phyloP scores from a whole-genome alignment of 768 basidiomycete species.

The Solioccasus polychromus region DNA sequence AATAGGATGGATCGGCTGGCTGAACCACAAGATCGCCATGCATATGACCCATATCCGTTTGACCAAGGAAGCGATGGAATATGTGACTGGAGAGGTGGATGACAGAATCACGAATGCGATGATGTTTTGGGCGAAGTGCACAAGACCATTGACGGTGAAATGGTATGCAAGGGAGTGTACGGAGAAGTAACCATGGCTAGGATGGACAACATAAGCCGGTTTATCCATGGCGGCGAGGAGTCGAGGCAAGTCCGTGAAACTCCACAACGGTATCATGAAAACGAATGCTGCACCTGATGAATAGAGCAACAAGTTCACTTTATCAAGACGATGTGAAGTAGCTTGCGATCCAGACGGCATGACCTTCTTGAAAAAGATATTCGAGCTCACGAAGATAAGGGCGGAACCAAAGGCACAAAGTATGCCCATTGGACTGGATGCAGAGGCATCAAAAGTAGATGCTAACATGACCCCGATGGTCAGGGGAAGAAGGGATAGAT shows the following conservation, averaged over 20 bases:
- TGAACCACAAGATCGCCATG: slow-evolving; percentile 97
- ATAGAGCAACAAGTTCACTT: slow-evolving; percentile 93
- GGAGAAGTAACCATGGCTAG: slow-evolving; percentile 42
- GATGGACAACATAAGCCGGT: slow-evolving; percentile 43
- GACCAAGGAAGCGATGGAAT: slow-evolving; percentile 96
- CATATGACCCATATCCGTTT: slow-evolving; percentile 98
- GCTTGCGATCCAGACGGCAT: slow-evolving; percentile 65
- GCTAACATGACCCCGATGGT: slow-evolving; percentile 97
- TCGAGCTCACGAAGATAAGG: slow-evolving; percentile 93
- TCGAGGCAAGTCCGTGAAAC: slow-evolving; percentile 79
- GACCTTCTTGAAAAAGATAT: slow-evolving; percentile 99
- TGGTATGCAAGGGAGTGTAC: slow-evolving; percentile 73
- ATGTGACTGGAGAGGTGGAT: slow-evolving; percentile 96
- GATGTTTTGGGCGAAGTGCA: slow-evolving; percentile 96
- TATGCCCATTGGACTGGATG: slow-evolving; percentile 82
- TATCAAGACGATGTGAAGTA: slow-evolving; percentile 82
- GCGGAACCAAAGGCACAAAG: slow-evolving; percentile 96
- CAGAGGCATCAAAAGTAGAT: slow-evolving; percentile 88
- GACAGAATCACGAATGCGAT: slow-evolving; percentile 96
- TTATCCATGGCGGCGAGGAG: slow-evolving; percentile 48
- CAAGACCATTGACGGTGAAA: slow-evolving; percentile 91
- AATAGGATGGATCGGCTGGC: slow-evolving; percentile 75
- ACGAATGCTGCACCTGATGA: slow-evolving; percentile 92
- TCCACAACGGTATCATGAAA: slow-evolving; percentile 95
- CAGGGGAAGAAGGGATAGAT: slow-evolving; percentile 90